Percentiles rank a stretch among this genome's conserved stretches.
Conservation (phyloP, 75 land plant genomes). For the Chamaecyparis obtusa region DNA sequence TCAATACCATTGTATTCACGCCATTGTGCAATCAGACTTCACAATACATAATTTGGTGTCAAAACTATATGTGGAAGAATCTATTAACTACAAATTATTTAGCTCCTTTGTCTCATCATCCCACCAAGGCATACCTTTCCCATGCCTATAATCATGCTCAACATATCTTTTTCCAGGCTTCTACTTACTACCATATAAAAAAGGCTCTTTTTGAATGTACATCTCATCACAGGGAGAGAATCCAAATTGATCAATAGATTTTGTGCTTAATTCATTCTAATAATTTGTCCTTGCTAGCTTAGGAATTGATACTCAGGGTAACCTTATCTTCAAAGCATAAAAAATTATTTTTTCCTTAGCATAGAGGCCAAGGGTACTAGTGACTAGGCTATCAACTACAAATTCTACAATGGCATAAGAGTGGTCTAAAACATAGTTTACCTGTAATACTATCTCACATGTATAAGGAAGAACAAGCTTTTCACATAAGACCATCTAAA, state of each 20-base stretch:
- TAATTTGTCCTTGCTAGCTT: constrained; percentile 12
- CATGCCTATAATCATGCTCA: constrained; percentile 9
- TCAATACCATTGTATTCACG: too few species aligned
- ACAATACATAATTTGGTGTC: too few species aligned
- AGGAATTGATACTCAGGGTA: neutral
- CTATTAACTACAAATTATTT: constrained; percentile 25
- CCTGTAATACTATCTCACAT: constrained; percentile 16
- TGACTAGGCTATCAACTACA: constrained; percentile 17
- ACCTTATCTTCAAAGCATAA: constrained; percentile 19
- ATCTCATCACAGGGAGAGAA: neutral
- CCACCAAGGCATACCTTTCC: constrained; percentile 8
- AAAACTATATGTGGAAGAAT: too few species aligned
- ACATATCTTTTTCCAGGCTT: neutral
- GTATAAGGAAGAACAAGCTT: constrained; percentile 15
- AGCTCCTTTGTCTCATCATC: constrained; percentile 18
- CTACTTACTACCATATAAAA: neutral
- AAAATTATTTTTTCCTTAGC: constrained; percentile 21
- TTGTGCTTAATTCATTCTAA: neutral
- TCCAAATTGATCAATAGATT: neutral
- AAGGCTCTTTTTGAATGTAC: constrained; percentile 4
- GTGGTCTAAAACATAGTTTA: constrained; percentile 10
- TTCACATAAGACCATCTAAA: constrained; percentile 22
- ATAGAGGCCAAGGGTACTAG: constrained; percentile 20
- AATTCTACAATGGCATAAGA: constrained; percentile 24
- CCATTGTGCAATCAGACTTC: too few species aligned